Evolutionary conservation across 495 filamentous ascomycete genomes (phyloP), one percentile per base, ranked within the genome.

Genomic region (Hypoxylon fuscum): DNA sequence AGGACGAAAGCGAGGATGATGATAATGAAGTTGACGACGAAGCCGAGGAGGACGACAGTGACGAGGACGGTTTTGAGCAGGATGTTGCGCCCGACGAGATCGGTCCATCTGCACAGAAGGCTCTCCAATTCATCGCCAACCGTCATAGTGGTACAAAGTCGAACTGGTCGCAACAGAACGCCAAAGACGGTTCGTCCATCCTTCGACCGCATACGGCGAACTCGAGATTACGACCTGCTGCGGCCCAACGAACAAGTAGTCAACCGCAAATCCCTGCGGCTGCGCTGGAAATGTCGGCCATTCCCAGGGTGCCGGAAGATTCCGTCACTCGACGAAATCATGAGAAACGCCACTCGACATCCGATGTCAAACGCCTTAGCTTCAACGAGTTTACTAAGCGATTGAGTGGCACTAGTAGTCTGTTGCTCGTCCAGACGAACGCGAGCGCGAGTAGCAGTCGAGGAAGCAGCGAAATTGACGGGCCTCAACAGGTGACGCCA

Each of bases 351-450:
- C 73, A 75, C 9, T 83, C 81, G 17, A 74, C 73, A 11, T 81
- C 71, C 1, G 76, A 75, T 42, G 64, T 68, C 23, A 85, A 82
- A 64, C 68, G 79, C 34, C 73, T 84, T 2, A 80, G 76, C 61
- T 84, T 84, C 55, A 76, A 73, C 58, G 83, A 85, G 23, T 84
- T 84, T 55, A 77, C 83, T 15, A 81, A 81, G 50, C 69, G 82
- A 25, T 64, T 85, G 35, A 81, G 79, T 55, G 79, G 76, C 38
- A 83, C 83, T 6, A 81, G 77, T 56, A 82, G 76, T 58, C 43
- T 85, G 41, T 71, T 85, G 5, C 72, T 84, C 3, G 78, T 83
- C 5, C 83, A 85, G 62, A 79, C 80, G 43, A 85, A 83, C 58
- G 64, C 63, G 9, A 77, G 77, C 59, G 66, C 69, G 22, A 72